Base-by-base conservation (phyloP, 1,284 basidiomycete species). In the Tylopilus sp. region DNA sequence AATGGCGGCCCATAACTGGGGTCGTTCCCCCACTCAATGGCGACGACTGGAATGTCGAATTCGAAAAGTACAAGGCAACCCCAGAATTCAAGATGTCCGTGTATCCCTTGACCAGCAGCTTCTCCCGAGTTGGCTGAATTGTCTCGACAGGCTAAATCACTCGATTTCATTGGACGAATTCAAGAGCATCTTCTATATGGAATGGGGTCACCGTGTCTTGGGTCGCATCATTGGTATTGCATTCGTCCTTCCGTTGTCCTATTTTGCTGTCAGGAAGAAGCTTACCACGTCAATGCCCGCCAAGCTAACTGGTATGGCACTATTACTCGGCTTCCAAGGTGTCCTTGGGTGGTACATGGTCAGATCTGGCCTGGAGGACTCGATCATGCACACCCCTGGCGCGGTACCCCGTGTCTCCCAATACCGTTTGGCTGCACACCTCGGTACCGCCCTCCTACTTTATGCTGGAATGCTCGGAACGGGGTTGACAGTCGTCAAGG, bases 301-400 rank as follows among this genome's bases (percentile, higher is more conserved):
- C 26, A 85, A 84, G 59, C 80, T 97, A 26, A 71, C 81, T 14
- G 85, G 83, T 2, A 80, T 98, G 57, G 88, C 87, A 0, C 69
- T 84, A 0, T 84, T 97, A 43, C 88, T 98, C 49, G 95, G 92
- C 24, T 86, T 86, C 31, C 92, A 99, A 71, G 97, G 97, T 36
- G 82, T 84, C 17, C 79, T 99, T 20, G 97, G 97, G 26, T 99
- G 97, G 97, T 97, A 97, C 78, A 99, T 99, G 97, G 97, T 99
- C 57, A 92, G 97, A 69, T 96, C 93, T 11, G 97, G 97, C 2
- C 78, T 99, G 13, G 90, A 94, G 62, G 84, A 92, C 53, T 81
- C 89, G 19, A 77, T 94, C 53, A 78, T 97, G 74, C 82, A 85
- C 13, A 88, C 81, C 19, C 90, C 91, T 15, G 86, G 85, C n/a